These are phyloP conservation scores for Clarireedia paspali DNA, from an alignment of 2,329 filamentous ascomycete genomes.

Conservation along the genomic window DNA sequence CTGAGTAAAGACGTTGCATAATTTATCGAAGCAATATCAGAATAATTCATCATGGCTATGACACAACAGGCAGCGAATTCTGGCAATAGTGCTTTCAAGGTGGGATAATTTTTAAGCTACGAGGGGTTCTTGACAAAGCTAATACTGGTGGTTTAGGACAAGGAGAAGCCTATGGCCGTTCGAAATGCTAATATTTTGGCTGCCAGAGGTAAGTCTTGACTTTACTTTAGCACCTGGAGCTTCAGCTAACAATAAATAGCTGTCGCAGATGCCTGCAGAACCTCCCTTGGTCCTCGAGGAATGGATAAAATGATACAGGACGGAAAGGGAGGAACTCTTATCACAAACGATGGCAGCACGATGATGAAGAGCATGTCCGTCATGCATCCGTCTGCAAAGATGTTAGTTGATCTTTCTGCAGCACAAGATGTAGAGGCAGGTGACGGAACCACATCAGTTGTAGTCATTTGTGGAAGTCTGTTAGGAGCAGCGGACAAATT, in stretches of 20 bases:
- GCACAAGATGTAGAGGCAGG: conserved; percentile 98
- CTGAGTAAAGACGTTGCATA: neutral
- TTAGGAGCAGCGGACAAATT: conserved; percentile 89
- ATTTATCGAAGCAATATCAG: conserved; percentile 11
- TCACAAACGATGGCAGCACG: conserved; percentile 98
- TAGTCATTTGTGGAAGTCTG: conserved; percentile 93
- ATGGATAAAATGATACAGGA: conserved; percentile 59
- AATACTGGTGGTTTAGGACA: conserved; percentile 43
- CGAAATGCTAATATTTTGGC: conserved; percentile 95
- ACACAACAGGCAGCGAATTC: conserved; percentile 32
- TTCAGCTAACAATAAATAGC: conserved; percentile 44
- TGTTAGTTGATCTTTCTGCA: conserved; percentile 94
- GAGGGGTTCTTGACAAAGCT: conserved; percentile 18
- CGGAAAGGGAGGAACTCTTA: conserved; percentile 75
- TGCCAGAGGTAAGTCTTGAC: conserved; percentile 64
- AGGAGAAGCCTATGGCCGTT: conserved; percentile 98
- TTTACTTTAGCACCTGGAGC: conserved; percentile 10
- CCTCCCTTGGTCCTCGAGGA: conserved; percentile 52
- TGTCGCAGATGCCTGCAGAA: conserved; percentile 95
- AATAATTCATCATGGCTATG: conserved; percentile 38
- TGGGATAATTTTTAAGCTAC: conserved; percentile 18
- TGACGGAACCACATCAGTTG: conserved; percentile 96
- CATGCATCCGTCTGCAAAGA: conserved; percentile 98
- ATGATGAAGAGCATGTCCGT: conserved; percentile 99
- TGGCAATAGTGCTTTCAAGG: conserved; percentile 59